Evolutionary conservation across 2,329 filamentous ascomycete genomes (phyloP), one percentile per base, ranked within the genome.

Genomic region (Ophiostoma montium): DNA sequence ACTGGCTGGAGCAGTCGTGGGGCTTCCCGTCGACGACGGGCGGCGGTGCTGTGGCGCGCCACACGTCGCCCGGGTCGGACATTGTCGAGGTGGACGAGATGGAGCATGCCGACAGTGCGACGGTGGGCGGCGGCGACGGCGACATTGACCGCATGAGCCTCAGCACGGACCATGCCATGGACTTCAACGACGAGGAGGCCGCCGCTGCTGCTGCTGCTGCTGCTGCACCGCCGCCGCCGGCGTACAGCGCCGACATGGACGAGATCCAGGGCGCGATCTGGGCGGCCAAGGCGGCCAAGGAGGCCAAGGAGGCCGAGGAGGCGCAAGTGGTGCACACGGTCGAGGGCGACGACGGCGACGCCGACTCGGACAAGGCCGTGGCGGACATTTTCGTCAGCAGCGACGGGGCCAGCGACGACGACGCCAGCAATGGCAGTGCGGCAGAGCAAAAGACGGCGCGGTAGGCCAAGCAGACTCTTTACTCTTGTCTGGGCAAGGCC

Each of bases 351-450:
- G 46, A 21, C 6, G 62, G 58, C 21, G 66, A 67, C 23, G 58
- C 56, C 27, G 61, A 60, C 46, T 70, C 67, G 12, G 68, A 70
- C 31, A 68, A 70, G 36, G 70, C 71, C 7, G 61, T 70, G 8
- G 71, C 23, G 23, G 39, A 42, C 15, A 42, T 42, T 18, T 3
- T 30, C 11, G 39, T 42, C 7, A 42, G 39, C 39, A 42, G 39
- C 23, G 30, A 23, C 23, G 39, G 30, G n/a, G n/a, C n/a, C 13
- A 33, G 31, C 13, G 31, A 15, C 5, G 30, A n/a, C n/a, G n/a
- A n/a, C n/a, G 38, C 38, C 57, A 74, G 74, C 41, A 69, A 71
- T 52, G 57, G 74, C 18, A 69, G 69, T 36, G 67, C 38, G 15
- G 36, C 36, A 16, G 16, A 11, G n/a, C n/a, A n/a, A n/a, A n/a